Base-by-base conservation (phyloP, 345 rosid species). In the Syzygium aromaticum region DNA sequence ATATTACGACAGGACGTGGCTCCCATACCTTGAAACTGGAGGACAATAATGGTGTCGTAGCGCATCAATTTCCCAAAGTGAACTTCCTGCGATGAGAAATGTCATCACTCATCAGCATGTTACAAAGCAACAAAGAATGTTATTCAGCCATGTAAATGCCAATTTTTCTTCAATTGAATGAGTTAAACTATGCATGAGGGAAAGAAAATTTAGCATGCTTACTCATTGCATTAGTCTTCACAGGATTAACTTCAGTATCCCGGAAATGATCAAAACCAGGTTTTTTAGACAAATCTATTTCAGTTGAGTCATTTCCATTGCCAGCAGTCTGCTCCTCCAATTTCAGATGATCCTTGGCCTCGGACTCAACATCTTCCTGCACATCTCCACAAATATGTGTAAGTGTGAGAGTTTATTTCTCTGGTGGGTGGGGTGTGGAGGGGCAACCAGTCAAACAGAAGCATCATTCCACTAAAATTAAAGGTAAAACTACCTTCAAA, bases 31-130 rank as follows among this genome's bases (percentile, higher is more conserved):
- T 86, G 99, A 98, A 89, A 96, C 98, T 21, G 98, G 95, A 14
- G 99, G 98, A 86, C 99, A 98, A 91, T 98, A 95, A 89, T 96
- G 98, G 91, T 95, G 96, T 25, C 95, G 95, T 67, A 98, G 94
- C 43, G 92, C 88, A 86, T 98, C 98, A 11, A 98, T 93, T 91
- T 98, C 99, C 99, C 98, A 98, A 7, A 98, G 95, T 15, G 99
- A 98, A 90, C 99, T 98, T 89, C 91, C 99, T 98, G 95, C 88
- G 85, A 10, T 51, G 87, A 86, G 13, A 86, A 77, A 54, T 67
- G n/a, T 63, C 84, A 73, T 33, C 80, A 33, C 46, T 73, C 80
- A 73, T 73, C 46, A 33, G 49, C 80, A 21, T 33, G 87, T 49
- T 57, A 53, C 84, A 43, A 86, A 16, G 52, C 23, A 33, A 25